Base-by-base conservation (phyloP, 1,284 basidiomycete species). In the Mycosarcoma maydis region DNA sequence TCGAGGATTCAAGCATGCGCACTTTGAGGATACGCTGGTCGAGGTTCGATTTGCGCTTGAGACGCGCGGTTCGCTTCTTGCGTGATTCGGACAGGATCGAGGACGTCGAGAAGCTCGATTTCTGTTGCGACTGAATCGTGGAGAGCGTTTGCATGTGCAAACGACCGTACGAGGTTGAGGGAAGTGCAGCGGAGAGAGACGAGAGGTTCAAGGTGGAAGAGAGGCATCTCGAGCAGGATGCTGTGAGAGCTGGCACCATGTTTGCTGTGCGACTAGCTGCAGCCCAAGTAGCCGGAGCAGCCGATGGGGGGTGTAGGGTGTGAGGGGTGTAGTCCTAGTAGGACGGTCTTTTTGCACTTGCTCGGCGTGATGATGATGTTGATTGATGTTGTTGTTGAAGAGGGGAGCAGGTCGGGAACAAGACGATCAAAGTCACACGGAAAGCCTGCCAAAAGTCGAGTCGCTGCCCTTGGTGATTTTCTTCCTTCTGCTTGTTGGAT, bases 1-100 rank as follows among this genome's bases (percentile, higher is more conserved):
- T 71, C 17, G 79, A 64, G 6, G 84, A 83, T 0, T 85, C 84
- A 5, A 79, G 64, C 50, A 82, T 71, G 16, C 72, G 72, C 30
- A 64, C 54, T 45, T 76, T 81, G 56, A 81, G 72, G 16, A 75
- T 73, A 24, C 75, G 70, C 39, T 73, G 70, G 30, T 77, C 75
- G 47, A 83, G 67, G 68, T 83, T 83, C 29, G 66, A 70, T 53
- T 80, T 81, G 46, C 78, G 76, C 40, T 72, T 72, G 42, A 76
- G 46, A 10, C 75, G 68, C 10, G 73, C 61, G 0, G 65, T 62
- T 4, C 75, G 61, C 42, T 71, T 66, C 54, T 67, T 74, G 52
- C 69, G 69, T 29, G 73, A 69, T 49, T 75, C 76, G 7, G 52
- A 40, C 3, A 52, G 49, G 16, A 64, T 36, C 4, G 58, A 64